Conservation (phyloP, 148 eudicot species). For the Rhododendron griersonianum region DNA sequence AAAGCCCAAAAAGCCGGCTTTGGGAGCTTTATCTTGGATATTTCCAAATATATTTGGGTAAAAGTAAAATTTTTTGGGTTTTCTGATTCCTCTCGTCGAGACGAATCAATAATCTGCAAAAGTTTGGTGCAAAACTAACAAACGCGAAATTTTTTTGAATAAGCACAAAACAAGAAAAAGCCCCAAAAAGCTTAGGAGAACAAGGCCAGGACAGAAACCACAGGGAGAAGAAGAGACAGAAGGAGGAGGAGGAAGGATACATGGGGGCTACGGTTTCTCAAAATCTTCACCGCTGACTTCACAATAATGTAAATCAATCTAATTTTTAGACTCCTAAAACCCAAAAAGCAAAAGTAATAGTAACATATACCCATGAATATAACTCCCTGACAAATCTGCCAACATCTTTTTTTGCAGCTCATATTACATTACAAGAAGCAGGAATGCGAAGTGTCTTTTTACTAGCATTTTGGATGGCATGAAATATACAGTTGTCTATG, state of each 20-base stretch:
- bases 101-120: too few species aligned
- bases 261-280: neutral
- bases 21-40: too few species aligned
- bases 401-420: neutral
- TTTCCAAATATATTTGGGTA: too few species aligned
- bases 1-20: too few species aligned
- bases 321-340: neutral
- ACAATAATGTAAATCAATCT: neutral
- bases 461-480: neutral
- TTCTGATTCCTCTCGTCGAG: too few species aligned
- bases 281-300: neutral
- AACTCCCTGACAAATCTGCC: neutral
- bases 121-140: too few species aligned
- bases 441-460: neutral
- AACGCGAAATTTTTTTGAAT: too few species aligned
- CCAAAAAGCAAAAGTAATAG: neutral
- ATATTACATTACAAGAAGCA: neutral
- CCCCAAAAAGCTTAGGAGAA: too few species aligned
- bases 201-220: neutral
- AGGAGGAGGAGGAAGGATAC: neutral
- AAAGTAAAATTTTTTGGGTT: too few species aligned
- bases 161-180: too few species aligned
- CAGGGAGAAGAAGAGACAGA: neutral
- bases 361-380: neutral
- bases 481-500: neutral